A percentile compares a stretch with the other conserved stretches of the same genome.
Evolutionary conservation across 768 basidiomycete species (phyloP).

Genomic region (Phanerochaete carnosa): DNA sequence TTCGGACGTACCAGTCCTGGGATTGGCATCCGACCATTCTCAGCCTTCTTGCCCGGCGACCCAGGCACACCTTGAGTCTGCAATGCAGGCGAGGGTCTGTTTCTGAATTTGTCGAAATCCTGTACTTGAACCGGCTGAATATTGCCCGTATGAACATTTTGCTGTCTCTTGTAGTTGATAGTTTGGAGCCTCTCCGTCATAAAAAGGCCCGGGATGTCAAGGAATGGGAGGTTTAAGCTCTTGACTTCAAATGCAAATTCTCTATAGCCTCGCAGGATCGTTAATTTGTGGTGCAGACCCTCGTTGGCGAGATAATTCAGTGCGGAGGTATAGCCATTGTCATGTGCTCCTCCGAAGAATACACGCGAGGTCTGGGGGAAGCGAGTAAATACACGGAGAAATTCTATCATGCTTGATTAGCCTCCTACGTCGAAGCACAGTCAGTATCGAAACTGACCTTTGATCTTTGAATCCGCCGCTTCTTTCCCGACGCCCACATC

Average conservation of each 20-base stretch:
- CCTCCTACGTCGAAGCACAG: background rate
- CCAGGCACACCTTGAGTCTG: background rate
- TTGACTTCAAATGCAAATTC: constrained; percentile 33
- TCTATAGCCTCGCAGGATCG: constrained; percentile 37
- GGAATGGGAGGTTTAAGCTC: constrained; percentile 26
- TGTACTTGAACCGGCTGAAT: constrained; percentile 13
- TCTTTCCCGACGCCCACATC: constrained; percentile 43
- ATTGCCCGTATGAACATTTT: background rate
- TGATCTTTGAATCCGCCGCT: constrained; percentile 40
- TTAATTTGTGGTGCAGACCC: constrained; percentile 34
- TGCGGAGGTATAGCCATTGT: constrained; percentile 39
- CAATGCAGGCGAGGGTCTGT: background rate
- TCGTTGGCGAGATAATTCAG: constrained; percentile 36
- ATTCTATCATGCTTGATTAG: constrained; percentile 23
- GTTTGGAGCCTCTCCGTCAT: constrained; percentile 29
- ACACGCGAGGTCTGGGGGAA: constrained; percentile 36
- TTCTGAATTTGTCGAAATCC: constrained; percentile 26
- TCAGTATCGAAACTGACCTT: constrained; percentile 22
- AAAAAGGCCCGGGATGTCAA: constrained; percentile 35
- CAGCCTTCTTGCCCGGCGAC: constrained; percentile 5
- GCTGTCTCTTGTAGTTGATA: background rate
- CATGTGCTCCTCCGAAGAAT: constrained; percentile 39
- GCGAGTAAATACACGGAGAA: constrained; percentile 58
- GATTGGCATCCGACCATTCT: constrained; percentile 9
- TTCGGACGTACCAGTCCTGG: background rate